These are phyloP conservation scores for Aspergillus awamori DNA, from an alignment of 2,329 filamentous ascomycete genomes.

Conservation along the genomic window DNA sequence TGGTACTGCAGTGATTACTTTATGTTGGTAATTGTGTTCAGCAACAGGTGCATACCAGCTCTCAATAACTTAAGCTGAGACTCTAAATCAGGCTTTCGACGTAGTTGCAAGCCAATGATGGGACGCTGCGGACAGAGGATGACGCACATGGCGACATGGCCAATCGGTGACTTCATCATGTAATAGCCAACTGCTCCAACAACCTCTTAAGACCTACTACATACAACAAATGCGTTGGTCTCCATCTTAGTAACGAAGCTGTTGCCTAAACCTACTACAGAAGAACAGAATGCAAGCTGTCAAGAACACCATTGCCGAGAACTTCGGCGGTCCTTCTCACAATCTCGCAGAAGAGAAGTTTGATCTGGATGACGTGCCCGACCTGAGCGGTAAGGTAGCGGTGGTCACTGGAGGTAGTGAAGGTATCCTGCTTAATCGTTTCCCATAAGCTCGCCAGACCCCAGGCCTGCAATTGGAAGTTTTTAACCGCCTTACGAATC, in stretches of 20 bases:
- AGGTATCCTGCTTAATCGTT: not conserved
- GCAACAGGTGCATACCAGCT: too few species aligned
- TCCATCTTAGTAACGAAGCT: too few species aligned
- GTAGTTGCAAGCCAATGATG: not conserved
- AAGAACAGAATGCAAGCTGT: not conserved
- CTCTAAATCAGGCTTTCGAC: too few species aligned
- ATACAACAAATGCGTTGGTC: not conserved
- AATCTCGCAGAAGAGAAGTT: conserved; percentile 3
- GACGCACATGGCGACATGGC: conserved; percentile 8
- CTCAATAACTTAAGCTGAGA: too few species aligned
- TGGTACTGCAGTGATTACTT: too few species aligned
- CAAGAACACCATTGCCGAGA: conserved; percentile 5
- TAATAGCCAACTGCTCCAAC: not conserved
- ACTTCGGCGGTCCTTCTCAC: conserved; percentile 7
- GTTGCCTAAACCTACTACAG: not conserved
- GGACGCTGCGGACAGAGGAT: not conserved
- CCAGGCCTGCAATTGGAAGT: not conserved
- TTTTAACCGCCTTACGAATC: not conserved
- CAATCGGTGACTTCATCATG: not conserved
- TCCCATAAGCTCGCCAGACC: not conserved
- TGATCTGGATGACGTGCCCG: not conserved
- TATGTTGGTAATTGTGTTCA: too few species aligned
- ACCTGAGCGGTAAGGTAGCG: conserved; percentile 3
- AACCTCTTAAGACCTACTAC: not conserved
- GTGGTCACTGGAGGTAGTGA: conserved; percentile 3